Percentiles rank a stretch among this genome's conserved stretches.
phyloP scores from a whole-genome alignment of 2,329 filamentous ascomycete genomes.

The Domatiomyces catenatus region DNA sequence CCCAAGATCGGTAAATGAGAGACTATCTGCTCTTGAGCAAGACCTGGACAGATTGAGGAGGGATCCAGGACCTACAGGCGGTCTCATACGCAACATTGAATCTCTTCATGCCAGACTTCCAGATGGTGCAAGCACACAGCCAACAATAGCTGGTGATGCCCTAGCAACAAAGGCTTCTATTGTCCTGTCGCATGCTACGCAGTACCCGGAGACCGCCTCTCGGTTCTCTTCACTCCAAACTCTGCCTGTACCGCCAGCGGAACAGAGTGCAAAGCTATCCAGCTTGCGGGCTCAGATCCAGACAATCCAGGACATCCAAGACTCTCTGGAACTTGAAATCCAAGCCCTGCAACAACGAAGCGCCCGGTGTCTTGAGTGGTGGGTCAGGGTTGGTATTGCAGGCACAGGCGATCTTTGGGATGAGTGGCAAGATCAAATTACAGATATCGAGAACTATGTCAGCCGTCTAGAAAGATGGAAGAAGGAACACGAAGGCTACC shows the following conservation, averaged over 20 bases:
- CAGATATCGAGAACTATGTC: slow-evolving; percentile 49
- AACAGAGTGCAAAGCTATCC: slow-evolving; percentile 27
- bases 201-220: slow-evolving; percentile 33
- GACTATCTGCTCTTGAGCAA: slow-evolving; percentile 25
- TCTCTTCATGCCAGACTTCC: slow-evolving; percentile 23
- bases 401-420: slow-evolving; percentile 54
- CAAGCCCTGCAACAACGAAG: slow-evolving; percentile 29
- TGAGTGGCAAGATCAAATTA: slow-evolving; percentile 53
- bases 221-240: slow-evolving; percentile 34
- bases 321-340: slow-evolving; percentile 25
- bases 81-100: slow-evolving; percentile 27
- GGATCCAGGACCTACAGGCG: slow-evolving; percentile 16
- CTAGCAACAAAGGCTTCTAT: slow-evolving; percentile 21
- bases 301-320: slow-evolving; percentile 23
- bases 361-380: slow-evolving; percentile 42
- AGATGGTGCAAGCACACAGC: slow-evolving; percentile 7
- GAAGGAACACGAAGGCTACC: slow-evolving; percentile 35
- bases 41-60: slow-evolving; percentile 26
- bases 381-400: slow-evolving; percentile 61
- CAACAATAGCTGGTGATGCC: slow-evolving; percentile 5
- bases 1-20: slow-evolving; percentile 26
- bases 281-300: slow-evolving; percentile 29
- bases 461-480: slow-evolving; percentile 41
- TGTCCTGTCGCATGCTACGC: slow-evolving; percentile 30
- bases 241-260: slow-evolving; percentile 30